These are phyloP conservation scores for Mucor piriformis DNA, from an alignment of 371 early-diverging fungal genomes.

Conservation along the genomic window DNA sequence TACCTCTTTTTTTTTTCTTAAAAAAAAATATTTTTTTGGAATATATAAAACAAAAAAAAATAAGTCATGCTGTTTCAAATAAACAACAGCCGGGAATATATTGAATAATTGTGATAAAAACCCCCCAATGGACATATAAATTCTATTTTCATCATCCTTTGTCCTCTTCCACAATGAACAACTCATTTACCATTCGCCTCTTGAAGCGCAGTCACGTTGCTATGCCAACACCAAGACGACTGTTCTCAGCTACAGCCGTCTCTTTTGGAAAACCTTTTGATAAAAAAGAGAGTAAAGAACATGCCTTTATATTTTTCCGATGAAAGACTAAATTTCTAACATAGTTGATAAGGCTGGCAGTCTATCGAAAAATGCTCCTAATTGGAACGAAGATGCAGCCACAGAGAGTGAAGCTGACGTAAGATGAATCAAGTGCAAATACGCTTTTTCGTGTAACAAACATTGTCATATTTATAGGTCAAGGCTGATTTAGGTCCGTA, in stretches of 20 bases:
- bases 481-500: constrained; percentile 20
- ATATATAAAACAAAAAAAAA: too few relatives aligned
- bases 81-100: too few relatives aligned
- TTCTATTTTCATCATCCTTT: background rate
- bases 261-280: constrained; percentile 1
- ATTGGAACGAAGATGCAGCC: constrained; percentile 16
- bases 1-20: background rate
- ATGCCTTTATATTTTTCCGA: too few relatives aligned
- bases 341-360: constrained; percentile 9
- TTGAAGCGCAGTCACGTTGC: background rate
- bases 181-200: background rate
- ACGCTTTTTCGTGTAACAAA: background rate
- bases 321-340: too few relatives aligned
- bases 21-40: too few relatives aligned
- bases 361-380: constrained; percentile 19
- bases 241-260: too few relatives aligned
- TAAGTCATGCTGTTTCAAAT: too few relatives aligned
- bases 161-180: too few relatives aligned
- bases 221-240: too few relatives aligned
- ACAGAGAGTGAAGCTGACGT: constrained; percentile 28
- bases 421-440: background rate
- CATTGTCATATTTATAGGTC: constrained; percentile 1
- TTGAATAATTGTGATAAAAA: too few relatives aligned
- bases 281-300: constrained; percentile 7
- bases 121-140: background rate